Base-by-base conservation (phyloP, 768 basidiomycete species). In the Boletus rubescentipes region DNA sequence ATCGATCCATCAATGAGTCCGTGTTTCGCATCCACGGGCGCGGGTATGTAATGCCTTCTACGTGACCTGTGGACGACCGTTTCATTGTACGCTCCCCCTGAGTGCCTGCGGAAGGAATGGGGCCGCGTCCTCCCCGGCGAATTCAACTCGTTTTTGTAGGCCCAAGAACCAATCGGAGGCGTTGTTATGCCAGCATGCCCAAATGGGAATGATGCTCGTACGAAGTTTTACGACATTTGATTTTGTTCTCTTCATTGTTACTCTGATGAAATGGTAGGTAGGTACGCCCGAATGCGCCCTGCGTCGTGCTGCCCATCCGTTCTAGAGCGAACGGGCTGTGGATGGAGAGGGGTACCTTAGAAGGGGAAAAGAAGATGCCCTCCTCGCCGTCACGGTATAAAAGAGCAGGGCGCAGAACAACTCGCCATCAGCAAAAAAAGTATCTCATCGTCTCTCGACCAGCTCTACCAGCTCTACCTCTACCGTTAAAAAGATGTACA, bases 311-410 rank as follows among this genome's bases (percentile, higher is more conserved):
- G 14, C 11, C 20, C 26, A 21, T 9, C 11, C 15, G 11, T 23
- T 10, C 20, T 15, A 46, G 18, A 26, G 20, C 5, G 18, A 53
- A 12, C 8, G 14, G 23, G 38, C 38, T 35, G 37, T 40, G 26
- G 29, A 8, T 18, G 20, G 30, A 20, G 4, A 30, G 4, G 4
- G 32, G 16, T 23, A 32, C 20, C 5, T 16, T 0, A 9, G 10
- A 7, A 38, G 12, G 39, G 45, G 18, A 16, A 6, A 21, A 16
- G 14, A 39, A 26, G 26, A 4, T 7, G n/a, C 7, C 5, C 4
- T n/a, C 30, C n/a, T 20, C 29, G 10, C 20, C 9, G 30, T 61
- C 21, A 12, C 30, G 20, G 26, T 26, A 59, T 59, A 59, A 59
- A 55, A 53, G 31, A 23, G 5, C 20, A 16, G 7, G 34, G 11